Evolutionary conservation across 495 filamentous ascomycete species (phyloP), one percentile per base, ranked within the genome.

Genomic region (Glonium stellatum): DNA sequence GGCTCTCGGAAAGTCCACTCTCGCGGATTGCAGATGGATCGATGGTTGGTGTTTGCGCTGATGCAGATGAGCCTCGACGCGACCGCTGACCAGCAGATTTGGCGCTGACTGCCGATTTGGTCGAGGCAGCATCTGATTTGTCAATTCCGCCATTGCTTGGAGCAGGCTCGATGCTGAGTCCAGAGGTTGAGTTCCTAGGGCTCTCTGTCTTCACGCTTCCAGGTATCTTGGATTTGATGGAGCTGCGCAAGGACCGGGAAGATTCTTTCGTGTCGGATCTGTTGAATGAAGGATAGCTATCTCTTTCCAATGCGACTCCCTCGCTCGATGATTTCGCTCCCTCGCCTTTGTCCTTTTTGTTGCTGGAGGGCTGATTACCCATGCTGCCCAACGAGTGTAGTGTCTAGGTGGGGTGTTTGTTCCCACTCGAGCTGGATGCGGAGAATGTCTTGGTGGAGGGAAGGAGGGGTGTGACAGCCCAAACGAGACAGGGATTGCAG

Each of bases 231-330:
- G 83, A 87, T 42, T 82, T 77, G 62, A 90, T 81, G 0, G 84
- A 83, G 39, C 80, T 85, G 51, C 84, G 80, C 67, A 97, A 82
- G 0, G 93, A 97, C 51, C 92, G 87, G 21, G 88, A 79, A 10
- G 93, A 97, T 64, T 96, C 95, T 73, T 91, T 91, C 41, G 93
- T 98, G 72, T 98, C 93, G 22, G 92, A 88, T 70, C 88, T 89
- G 71, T 86, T 87, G 73, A 98, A 91, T 22, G 93, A 95, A 37
- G 92, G 89, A 74, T 90, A 93, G 25, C 87, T 86, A 71, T 87
- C 85, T 56, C 92, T 74, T 18, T 69, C 70, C 0, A 71, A 36
- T 21, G 59, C 39, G 12, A 62, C 34, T 59, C 76, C 70, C 63
- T 85, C 82, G 60, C 76, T 72, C 19, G 66, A 11, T 37, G 18